phyloP scores from a whole-genome alignment of 495 filamentous ascomycete species.

The Thermothielavioides terrestris region DNA sequence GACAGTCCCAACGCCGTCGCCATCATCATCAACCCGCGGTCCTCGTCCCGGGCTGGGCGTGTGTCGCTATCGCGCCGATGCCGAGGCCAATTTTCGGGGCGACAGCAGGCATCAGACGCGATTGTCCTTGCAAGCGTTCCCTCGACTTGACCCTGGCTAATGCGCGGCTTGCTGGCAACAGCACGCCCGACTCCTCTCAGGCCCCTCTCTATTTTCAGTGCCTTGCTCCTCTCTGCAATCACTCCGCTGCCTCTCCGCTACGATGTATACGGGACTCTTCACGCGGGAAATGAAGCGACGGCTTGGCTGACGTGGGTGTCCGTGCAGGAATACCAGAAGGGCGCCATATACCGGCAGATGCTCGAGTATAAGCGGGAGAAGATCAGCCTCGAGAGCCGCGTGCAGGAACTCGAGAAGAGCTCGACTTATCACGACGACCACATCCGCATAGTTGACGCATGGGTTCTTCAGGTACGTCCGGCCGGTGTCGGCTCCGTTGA shows the following conservation, averaged over 20 bases:
- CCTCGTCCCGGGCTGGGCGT: conserved; percentile 4
- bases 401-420: conserved; percentile 67
- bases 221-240: conserved; percentile 12
- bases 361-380: conserved; percentile 91
- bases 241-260: conserved; percentile 21
- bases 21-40: conserved; percentile 13
- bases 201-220: conserved; percentile 18
- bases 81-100: neutral
- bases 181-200: conserved; percentile 26
- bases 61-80: conserved; percentile 9
- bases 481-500: conserved; percentile 8
- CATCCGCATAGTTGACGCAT: conserved; percentile 76
- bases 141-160: conserved; percentile 38
- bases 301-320: conserved; percentile 25
- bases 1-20: conserved; percentile 16
- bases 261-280: conserved; percentile 21
- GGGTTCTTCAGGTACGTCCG: conserved; percentile 75
- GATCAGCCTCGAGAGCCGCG: conserved; percentile 60
- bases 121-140: conserved; percentile 19
- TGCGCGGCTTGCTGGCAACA: conserved; percentile 41
- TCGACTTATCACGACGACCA: conserved; percentile 82
- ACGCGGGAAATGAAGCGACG: conserved; percentile 16
- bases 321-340: conserved; percentile 83
- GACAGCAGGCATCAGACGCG: conserved; percentile 18
- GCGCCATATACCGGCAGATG: conserved; percentile 96